These are phyloP conservation scores for Cenchrus americanus DNA, from an alignment of 176 grass and related monocot genomes.

Conservation along the genomic window DNA sequence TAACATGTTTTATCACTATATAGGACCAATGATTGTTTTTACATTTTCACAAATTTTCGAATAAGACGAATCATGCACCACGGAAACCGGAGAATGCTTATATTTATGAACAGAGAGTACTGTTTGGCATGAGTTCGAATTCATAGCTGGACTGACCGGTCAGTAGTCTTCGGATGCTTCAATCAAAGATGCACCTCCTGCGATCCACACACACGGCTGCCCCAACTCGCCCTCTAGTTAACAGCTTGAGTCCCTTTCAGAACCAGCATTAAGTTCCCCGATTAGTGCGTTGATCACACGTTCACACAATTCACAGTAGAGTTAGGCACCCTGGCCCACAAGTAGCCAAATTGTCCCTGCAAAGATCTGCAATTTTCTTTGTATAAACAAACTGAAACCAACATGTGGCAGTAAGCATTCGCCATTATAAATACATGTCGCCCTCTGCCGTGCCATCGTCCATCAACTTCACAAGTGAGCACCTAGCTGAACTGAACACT, in stretches of 20 bases:
- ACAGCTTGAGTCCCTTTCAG: constrained; percentile 4
- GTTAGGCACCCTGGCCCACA: constrained; percentile 25
- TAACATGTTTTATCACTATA: no score
- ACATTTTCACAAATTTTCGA: no score
- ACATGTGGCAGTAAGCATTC: not conserved
- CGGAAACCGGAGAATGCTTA: no score
- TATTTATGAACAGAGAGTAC: not conserved
- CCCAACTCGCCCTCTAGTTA: not conserved
- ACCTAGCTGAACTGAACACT: not conserved
- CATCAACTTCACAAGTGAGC: not conserved
- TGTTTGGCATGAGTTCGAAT: not conserved
- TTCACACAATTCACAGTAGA: not conserved
- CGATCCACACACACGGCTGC: not conserved
- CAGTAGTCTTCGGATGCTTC: not conserved
- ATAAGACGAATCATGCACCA: no score
- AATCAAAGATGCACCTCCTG: constrained; percentile 6
- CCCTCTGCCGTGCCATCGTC: not conserved
- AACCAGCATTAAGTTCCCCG: constrained; percentile 14
- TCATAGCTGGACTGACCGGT: not conserved
- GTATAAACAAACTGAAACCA: not conserved
- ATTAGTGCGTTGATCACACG: constrained; percentile 1
- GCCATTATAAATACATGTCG: constrained; percentile 25
- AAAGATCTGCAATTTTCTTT: not conserved
- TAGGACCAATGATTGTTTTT: no score
- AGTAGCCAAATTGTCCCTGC: constrained; percentile 23